Conservation (phyloP, 1,139 yeast species). For the Geotrichum histeridarum region DNA sequence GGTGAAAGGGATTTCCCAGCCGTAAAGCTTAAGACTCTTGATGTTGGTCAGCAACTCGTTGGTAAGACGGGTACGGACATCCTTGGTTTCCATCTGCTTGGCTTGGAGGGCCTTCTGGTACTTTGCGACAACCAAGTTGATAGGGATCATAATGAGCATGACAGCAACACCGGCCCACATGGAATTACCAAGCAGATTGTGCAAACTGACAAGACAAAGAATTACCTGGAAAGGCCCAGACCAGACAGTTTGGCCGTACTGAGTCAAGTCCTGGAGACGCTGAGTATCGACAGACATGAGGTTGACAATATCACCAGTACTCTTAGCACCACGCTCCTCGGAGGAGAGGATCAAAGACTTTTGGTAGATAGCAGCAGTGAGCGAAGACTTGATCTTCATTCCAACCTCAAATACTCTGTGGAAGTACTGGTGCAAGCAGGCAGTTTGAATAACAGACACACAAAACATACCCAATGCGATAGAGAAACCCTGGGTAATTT, state of each 20-base stretch:
- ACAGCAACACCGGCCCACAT: constrained; percentile 56
- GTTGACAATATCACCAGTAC: constrained; percentile 89
- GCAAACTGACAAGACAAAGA: constrained; percentile 51
- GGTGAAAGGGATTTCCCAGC: constrained; percentile 68
- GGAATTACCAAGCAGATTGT: constrained; percentile 55
- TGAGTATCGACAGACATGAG: constrained; percentile 57
- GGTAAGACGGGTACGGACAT: constrained; percentile 58
- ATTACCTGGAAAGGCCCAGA: constrained; percentile 57
- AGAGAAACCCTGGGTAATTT: constrained; percentile 72
- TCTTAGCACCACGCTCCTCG: constrained; percentile 69
- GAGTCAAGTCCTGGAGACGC: constrained; percentile 50
- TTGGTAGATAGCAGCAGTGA: constrained; percentile 69
- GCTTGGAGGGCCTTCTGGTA: constrained; percentile 48
- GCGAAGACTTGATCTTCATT: constrained; percentile 77
- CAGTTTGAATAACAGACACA: constrained; percentile 78
- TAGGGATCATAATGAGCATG: constrained; percentile 53
- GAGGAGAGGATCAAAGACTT: constrained; percentile 77
- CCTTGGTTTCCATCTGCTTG: constrained; percentile 64
- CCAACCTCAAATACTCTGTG: constrained; percentile 85
- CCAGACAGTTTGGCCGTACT: constrained; percentile 48
- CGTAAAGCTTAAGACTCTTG: constrained; percentile 64
- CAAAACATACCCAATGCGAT: constrained; percentile 80
- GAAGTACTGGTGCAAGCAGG: constrained; percentile 86
- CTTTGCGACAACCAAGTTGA: constrained; percentile 49
- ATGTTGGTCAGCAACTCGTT: constrained; percentile 59